A percentile compares a stretch with the other conserved stretches of the same genome.
Evolutionary conservation across 352 stramenopile species (phyloP).

Genomic region (Phytophthora chlamydospora): DNA sequence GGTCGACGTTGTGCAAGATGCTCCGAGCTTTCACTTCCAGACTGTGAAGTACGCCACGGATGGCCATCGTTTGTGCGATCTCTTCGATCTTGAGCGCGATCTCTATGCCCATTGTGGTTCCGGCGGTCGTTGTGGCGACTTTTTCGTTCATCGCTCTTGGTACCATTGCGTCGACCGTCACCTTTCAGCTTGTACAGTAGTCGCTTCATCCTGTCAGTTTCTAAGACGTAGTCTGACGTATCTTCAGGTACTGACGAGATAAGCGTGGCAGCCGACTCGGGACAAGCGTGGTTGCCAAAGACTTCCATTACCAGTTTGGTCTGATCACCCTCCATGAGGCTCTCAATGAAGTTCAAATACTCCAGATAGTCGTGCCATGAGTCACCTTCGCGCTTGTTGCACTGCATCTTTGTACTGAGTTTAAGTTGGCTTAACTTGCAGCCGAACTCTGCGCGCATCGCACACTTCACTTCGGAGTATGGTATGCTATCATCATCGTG

Average conservation of each 20-base stretch:
- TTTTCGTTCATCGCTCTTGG: background rate
- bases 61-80: background rate
- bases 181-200: constrained; percentile 7
- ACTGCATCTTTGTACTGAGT: background rate
- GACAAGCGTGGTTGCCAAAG: constrained; percentile 1
- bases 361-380: constrained; percentile 14
- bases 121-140: background rate
- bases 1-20: background rate
- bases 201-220: background rate
- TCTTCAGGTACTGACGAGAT: background rate
- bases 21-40: background rate
- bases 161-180: background rate
- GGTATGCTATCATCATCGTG: constrained; percentile 2
- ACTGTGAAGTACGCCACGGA: background rate
- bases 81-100: background rate
- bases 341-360: constrained; percentile 15
- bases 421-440: constrained; percentile 6
- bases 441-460: constrained; percentile 7
- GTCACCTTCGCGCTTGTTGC: constrained; percentile 5
- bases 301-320: constrained; percentile 7
- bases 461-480: background rate
- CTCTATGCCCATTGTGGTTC: background rate
- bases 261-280: background rate
- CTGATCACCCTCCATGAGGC: constrained; percentile 13
- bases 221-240: background rate